Evolutionary conservation across 495 filamentous ascomycete genomes (phyloP).

Genomic region (Jackrogersella multiformis): DNA sequence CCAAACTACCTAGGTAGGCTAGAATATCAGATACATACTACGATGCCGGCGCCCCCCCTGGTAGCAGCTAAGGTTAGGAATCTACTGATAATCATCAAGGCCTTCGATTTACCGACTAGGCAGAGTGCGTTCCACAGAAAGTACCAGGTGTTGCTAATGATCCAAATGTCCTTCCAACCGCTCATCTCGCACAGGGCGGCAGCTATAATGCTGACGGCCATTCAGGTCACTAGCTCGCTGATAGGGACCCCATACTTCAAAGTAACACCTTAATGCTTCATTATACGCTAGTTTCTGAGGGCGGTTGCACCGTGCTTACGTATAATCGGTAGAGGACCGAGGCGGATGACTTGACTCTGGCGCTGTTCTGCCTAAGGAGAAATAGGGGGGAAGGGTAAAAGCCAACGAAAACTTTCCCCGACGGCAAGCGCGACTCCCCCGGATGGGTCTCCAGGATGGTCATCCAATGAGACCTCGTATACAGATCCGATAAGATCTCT

Average conservation of each 20-base stretch:
- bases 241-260: slow-evolving; percentile 39
- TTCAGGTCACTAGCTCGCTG: slow-evolving; percentile 41
- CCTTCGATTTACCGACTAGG: slow-evolving; percentile 47
- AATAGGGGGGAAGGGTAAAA: neutral
- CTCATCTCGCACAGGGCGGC: slow-evolving; percentile 52
- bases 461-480: slow-evolving; percentile 4
- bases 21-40: slow-evolving; percentile 24
- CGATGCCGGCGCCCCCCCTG: slow-evolving; percentile 45
- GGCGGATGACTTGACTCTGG: slow-evolving; percentile 8
- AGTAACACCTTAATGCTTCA: neutral
- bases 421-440: neutral
- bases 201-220: slow-evolving; percentile 51
- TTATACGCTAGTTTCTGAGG: neutral
- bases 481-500: slow-evolving; percentile 29
- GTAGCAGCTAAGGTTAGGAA: slow-evolving; percentile 50
- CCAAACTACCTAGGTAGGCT: no score
- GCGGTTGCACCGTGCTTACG: neutral
- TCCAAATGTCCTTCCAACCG: slow-evolving; percentile 48
- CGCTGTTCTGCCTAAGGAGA: neutral
- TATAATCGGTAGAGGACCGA: neutral
- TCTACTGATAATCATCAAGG: slow-evolving; percentile 45
- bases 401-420: neutral
- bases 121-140: slow-evolving; percentile 50
- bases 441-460: neutral
- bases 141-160: slow-evolving; percentile 47